A percentile compares a stretch with the other conserved stretches of the same genome.
Evolutionary conservation across 768 basidiomycete genomes (phyloP).

Genomic region (Filobasidium floriforme): DNA sequence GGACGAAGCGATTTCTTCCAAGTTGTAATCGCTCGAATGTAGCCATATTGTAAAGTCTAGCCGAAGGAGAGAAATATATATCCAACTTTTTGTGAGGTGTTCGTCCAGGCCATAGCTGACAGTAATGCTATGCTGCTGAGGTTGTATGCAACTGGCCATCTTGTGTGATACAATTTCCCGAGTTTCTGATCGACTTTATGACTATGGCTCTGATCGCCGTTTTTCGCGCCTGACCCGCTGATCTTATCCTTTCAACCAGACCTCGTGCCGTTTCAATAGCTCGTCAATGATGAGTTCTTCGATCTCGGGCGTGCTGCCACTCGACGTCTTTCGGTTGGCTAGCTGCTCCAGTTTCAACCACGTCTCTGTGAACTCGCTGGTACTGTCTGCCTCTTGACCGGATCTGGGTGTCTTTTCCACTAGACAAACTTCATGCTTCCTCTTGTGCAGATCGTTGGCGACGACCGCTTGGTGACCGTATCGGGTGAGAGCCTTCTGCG

Average conservation of each 20-base stretch:
- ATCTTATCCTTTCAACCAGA: constrained; percentile 49
- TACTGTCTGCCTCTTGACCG: constrained; percentile 2
- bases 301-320: constrained; percentile 63
- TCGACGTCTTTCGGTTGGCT: constrained; percentile 27
- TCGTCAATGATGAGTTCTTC: constrained; percentile 82
- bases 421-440: constrained; percentile 88
- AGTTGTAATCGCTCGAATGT: constrained; percentile 13
- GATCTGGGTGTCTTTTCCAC: constrained; percentile 51
- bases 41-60: too few relatives aligned
- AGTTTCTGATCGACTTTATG: too few relatives aligned
- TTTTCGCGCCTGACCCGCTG: too few relatives aligned
- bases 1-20: constrained; percentile 9
- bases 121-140: too few relatives aligned
- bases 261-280: constrained; percentile 63
- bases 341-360: constrained; percentile 41
- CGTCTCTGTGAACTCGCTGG: constrained; percentile 36
- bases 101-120: too few relatives aligned
- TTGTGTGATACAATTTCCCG: too few relatives aligned
- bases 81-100: too few relatives aligned
- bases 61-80: too few relatives aligned
- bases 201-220: too few relatives aligned
- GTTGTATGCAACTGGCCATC: too few relatives aligned
- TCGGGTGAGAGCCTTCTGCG: constrained; percentile 72
- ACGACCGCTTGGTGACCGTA: constrained; percentile 98
- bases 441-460: constrained; percentile 83